Evolutionary conservation across 2,329 filamentous ascomycete species (phyloP), one percentile per base, ranked within the genome.

Genomic region (Tolypocladium pustulatum): DNA sequence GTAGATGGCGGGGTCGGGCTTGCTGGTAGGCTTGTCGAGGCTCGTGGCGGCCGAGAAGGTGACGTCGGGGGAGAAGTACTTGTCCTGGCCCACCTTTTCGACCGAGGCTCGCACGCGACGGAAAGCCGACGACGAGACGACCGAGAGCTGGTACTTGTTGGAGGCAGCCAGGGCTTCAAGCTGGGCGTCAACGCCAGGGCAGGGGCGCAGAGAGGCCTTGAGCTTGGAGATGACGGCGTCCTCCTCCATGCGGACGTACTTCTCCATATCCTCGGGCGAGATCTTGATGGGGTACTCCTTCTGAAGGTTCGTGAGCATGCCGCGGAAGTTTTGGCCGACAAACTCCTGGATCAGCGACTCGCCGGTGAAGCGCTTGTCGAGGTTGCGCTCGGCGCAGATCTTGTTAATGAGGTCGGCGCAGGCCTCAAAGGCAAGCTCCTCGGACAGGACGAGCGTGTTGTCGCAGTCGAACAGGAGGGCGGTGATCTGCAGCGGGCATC

Each of bases 361-460:
- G 68, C 88, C 88, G 4, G 89, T 91, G 79, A 95, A 96, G 70
- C 82, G 84, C 66, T 84, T 79, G 36, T 72, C 65, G 61, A 90
- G 78, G 66, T 80, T 76, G 69, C 87, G 81, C 68, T 82, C 81
- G 66, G 81, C 79, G 71, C 93, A 85, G 72, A 96, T 90, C 73
- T 91, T 80, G 77, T 96, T 96, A 79, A 91, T 88, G 64, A 96
- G 85, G 61, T 90, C 88, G 68, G 91, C 90, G 75, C 90, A 96
- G 65, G 90, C 91, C 76, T 93, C 90, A 73, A 96, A 96, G 71
- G 91, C 91, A 66, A 96, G 82, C 69, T 89, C 86, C 79, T 96
- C 92, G 58, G 90, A 95, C 67, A 94, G 85, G 72, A 94, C 91
- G 72, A 96, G 90, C 63, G 91, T 96, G 82, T 96, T 96, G 83